Conservation (phyloP, 805 yeast genomes). For the Suhomyces kilbournensis region DNA sequence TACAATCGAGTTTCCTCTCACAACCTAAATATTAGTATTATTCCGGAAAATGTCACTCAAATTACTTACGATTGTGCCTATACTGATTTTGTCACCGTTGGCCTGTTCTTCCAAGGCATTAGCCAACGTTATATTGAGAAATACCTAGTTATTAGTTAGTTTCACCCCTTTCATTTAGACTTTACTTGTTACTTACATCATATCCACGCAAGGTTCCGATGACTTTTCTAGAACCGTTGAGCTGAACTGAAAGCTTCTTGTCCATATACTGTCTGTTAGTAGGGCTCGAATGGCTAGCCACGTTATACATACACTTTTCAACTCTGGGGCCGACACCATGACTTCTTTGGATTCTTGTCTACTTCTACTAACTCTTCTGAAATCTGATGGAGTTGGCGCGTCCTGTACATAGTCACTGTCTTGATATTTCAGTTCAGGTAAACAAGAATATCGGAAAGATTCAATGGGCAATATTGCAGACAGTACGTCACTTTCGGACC, state of each 20-base stretch:
- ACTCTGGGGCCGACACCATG: slow-evolving; percentile 64
- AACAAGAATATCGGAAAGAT: not conserved
- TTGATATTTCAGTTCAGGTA: not conserved
- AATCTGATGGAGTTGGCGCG: not conserved
- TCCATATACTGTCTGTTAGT: slow-evolving; percentile 62
- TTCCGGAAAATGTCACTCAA: slow-evolving; percentile 11
- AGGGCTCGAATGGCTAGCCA: not conserved
- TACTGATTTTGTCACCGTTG: slow-evolving; percentile 48
- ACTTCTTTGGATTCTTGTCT: not conserved
- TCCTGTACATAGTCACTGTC: not conserved
- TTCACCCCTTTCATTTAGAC: not conserved
- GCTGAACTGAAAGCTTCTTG: slow-evolving; percentile 66
- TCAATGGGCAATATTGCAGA: slow-evolving; percentile 23
- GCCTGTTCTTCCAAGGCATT: slow-evolving; percentile 62
- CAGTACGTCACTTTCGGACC: slow-evolving; percentile 24
- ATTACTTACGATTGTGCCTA: slow-evolving; percentile 59
- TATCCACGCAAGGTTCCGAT: slow-evolving; percentile 84
- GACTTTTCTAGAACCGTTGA: slow-evolving; percentile 76
- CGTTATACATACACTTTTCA: slow-evolving; percentile 46
- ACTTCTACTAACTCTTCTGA: not conserved
- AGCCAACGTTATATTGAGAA: slow-evolving; percentile 67
- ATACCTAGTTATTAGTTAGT: slow-evolving; percentile 40
- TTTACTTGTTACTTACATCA: slow-evolving; percentile 48
- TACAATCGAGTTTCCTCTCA: slow-evolving; percentile 77
- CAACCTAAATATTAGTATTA: slow-evolving; percentile 35